A percentile compares a stretch with the other conserved stretches of the same genome.
These are phyloP conservation scores for Phaeomoniella chlamydospora DNA, from an alignment of 2,329 filamentous ascomycete species.

Conservation along the genomic window DNA sequence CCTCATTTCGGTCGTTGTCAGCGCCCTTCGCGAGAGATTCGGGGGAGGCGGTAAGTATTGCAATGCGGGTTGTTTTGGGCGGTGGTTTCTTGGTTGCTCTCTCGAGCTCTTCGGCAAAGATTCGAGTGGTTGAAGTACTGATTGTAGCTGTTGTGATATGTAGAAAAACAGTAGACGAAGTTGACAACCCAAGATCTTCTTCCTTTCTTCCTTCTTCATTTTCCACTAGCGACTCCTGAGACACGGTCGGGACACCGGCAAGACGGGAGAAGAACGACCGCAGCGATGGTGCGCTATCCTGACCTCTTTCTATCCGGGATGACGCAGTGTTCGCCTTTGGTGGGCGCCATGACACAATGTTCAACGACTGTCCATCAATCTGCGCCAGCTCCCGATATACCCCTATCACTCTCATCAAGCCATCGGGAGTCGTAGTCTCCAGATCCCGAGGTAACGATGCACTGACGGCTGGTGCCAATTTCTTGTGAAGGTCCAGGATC, in stretches of 20 bases:
- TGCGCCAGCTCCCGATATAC: slow-evolving; percentile 79
- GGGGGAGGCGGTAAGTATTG: slow-evolving; percentile 77
- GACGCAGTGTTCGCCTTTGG: slow-evolving; percentile 23
- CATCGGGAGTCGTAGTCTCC: slow-evolving; percentile 69
- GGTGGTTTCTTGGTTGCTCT: slow-evolving; percentile 95
- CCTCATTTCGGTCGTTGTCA: slow-evolving; percentile 38
- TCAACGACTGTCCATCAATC: slow-evolving; percentile 84
- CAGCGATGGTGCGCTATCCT: slow-evolving; percentile 43
- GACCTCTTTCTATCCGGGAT: slow-evolving; percentile 20
- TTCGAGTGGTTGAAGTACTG: slow-evolving; percentile 56
- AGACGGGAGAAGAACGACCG: slow-evolving; percentile 69
- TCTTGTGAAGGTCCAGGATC: slow-evolving; percentile 67
- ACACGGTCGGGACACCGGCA: slow-evolving; percentile 42
- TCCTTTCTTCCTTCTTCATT: slow-evolving; percentile 46
- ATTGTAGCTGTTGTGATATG: slow-evolving; percentile 75
- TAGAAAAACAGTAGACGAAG: slow-evolving; percentile 71
- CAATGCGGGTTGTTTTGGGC: slow-evolving; percentile 71
- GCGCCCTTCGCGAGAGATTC: slow-evolving; percentile 34
- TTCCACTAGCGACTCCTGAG: slow-evolving; percentile 22
- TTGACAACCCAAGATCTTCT: slow-evolving; percentile 41
- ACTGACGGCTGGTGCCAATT: slow-evolving; percentile 61
- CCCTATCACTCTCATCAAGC: slow-evolving; percentile 71
- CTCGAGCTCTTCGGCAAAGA: slow-evolving; percentile 74
- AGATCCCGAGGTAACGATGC: slow-evolving; percentile 65
- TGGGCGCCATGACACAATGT: slow-evolving; percentile 70